These are phyloP conservation scores for Stygiomarasmius scandens DNA, from an alignment of 1,284 basidiomycete species.

Conservation along the genomic window DNA sequence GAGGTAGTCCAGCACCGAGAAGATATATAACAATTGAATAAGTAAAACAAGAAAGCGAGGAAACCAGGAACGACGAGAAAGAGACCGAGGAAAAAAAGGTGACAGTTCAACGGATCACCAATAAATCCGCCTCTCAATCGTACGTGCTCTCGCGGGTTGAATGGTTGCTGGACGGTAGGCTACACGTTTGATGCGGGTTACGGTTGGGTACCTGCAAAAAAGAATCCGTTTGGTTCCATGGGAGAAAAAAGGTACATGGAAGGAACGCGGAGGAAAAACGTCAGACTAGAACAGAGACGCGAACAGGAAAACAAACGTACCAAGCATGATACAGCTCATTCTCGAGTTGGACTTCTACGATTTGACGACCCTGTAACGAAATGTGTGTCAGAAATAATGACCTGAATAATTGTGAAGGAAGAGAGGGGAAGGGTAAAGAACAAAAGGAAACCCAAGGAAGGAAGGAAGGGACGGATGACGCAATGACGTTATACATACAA, in stretches of 20 bases:
- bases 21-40: too few species aligned
- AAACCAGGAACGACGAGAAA: too few species aligned
- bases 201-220: slow-evolving; percentile 60
- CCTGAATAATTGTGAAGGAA: too few species aligned
- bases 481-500: slow-evolving; percentile 50
- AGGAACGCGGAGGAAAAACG: background rate
- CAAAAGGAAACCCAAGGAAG: too few species aligned
- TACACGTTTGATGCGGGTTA: slow-evolving; percentile 73
- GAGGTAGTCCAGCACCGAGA: too few species aligned
- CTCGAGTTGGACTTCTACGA: slow-evolving; percentile 79
- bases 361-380: slow-evolving; percentile 67
- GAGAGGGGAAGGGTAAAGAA: too few species aligned
- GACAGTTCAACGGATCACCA: slow-evolving; percentile 42
- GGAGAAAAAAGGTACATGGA: background rate
- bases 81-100: too few species aligned
- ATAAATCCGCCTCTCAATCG: slow-evolving; percentile 71
- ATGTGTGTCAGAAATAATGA: slow-evolving; percentile 3
- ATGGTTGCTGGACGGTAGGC: slow-evolving; percentile 51
- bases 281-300: too few species aligned
- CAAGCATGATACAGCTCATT: slow-evolving; percentile 66
- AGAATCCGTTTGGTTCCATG: too few species aligned
- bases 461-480: too few species aligned
- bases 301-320: slow-evolving; percentile 35
- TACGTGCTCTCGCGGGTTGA: slow-evolving; percentile 45
- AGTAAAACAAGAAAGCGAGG: too few species aligned